Evolutionary conservation across 140 eudicot species (phyloP).

Genomic region (Erigeron philadelphicus): DNA sequence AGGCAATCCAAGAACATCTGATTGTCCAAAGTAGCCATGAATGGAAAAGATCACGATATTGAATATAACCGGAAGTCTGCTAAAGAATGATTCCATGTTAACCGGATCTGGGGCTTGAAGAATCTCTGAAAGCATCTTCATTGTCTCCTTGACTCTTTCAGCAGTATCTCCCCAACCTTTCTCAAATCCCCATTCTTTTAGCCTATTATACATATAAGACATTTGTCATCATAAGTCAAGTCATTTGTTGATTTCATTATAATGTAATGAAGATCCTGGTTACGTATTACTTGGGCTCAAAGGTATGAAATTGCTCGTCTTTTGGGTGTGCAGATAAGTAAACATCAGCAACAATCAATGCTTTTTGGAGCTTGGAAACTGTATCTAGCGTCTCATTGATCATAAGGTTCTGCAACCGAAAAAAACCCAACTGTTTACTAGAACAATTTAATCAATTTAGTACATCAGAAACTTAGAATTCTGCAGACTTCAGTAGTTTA

Average conservation of each 20-base stretch:
- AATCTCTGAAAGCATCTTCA: conserved; percentile 66
- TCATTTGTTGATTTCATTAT: background rate
- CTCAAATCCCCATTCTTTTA: conserved; percentile 85
- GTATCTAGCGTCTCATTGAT: conserved; percentile 58
- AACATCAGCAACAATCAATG: conserved; percentile 66
- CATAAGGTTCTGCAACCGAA: conserved; percentile 58
- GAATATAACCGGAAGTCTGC: conserved; percentile 64
- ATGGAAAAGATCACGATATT: conserved; percentile 61
- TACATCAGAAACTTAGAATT: background rate
- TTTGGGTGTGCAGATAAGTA: conserved; percentile 55
- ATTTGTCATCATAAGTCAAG: background rate
- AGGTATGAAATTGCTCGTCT: conserved; percentile 46
- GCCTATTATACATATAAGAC: conserved; percentile 35
- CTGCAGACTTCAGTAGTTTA: too few relatives aligned
- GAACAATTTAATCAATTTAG: background rate
- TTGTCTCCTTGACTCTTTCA: conserved; percentile 57
- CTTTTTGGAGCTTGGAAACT: conserved; percentile 52
- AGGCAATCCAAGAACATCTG: conserved; percentile 88
- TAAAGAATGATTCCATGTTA: conserved; percentile 59
- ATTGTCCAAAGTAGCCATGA: conserved; percentile 84
- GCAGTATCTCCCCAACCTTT: conserved; percentile 88
- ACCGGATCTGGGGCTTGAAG: conserved; percentile 85
- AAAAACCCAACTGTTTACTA: background rate
- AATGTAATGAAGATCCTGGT: background rate
- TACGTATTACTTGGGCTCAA: conserved; percentile 55